These are phyloP conservation scores for Lanmaoa pseudosensibilis DNA, from an alignment of 768 basidiomycete genomes.

Conservation along the genomic window DNA sequence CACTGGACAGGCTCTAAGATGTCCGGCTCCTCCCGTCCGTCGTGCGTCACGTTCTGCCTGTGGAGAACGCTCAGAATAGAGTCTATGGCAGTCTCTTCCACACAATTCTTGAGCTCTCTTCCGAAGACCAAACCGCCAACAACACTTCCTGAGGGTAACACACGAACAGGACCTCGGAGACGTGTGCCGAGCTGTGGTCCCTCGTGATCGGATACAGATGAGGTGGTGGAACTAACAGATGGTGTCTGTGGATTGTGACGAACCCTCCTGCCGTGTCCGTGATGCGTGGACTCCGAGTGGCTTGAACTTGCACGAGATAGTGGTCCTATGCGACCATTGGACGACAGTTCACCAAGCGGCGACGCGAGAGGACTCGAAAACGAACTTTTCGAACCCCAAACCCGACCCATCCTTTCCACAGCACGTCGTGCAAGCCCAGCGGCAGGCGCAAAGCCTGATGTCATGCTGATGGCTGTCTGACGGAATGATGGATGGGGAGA, in stretches of 20 bases:
- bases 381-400: slow-evolving; percentile 48
- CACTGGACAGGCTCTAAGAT: not conserved
- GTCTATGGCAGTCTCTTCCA: slow-evolving; percentile 56
- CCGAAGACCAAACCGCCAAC: slow-evolving; percentile 66
- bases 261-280: slow-evolving; percentile 35
- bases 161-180: slow-evolving; percentile 53
- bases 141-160: slow-evolving; percentile 34
- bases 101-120: slow-evolving; percentile 53
- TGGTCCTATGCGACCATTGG: slow-evolving; percentile 34
- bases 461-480: slow-evolving; percentile 74
- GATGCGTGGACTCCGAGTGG: slow-evolving; percentile 31
- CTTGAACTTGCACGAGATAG: slow-evolving; percentile 43
- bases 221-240: slow-evolving; percentile 53
- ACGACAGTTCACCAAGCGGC: slow-evolving; percentile 43
- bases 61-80: slow-evolving; percentile 12
- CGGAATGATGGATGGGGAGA: slow-evolving; percentile 41
- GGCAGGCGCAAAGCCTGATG: slow-evolving; percentile 64
- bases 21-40: slow-evolving; percentile 1
- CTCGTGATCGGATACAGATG: slow-evolving; percentile 51
- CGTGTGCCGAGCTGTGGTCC: slow-evolving; percentile 55
- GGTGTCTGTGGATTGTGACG: slow-evolving; percentile 60
- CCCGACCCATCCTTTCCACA: slow-evolving; percentile 73
- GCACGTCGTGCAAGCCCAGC: slow-evolving; percentile 76
- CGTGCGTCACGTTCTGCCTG: slow-evolving; percentile 1
- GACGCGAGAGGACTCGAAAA: slow-evolving; percentile 46